phyloP scores from a whole-genome alignment of 179 eudicot genomes.

The Beta macrorhiza region DNA sequence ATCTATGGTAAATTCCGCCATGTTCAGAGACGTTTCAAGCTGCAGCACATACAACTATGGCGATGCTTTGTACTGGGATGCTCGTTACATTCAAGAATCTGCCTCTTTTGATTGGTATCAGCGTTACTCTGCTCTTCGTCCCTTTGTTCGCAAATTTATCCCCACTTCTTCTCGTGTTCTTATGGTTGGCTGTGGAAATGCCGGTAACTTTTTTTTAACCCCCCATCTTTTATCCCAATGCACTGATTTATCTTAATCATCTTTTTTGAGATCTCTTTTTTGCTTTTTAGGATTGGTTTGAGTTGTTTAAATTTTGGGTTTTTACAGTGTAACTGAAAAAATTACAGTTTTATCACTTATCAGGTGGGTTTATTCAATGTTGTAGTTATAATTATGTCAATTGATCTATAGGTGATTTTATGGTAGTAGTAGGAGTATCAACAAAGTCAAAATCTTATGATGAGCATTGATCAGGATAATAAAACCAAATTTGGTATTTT shows the following conservation, averaged over 20 bases:
- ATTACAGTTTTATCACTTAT: too few relatives aligned
- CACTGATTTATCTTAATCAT: not conserved
- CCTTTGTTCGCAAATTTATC: slow-evolving; percentile 63
- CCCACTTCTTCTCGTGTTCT: slow-evolving; percentile 58
- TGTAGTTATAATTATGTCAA: too few relatives aligned
- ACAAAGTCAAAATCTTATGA: too few relatives aligned
- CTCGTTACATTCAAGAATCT: slow-evolving; percentile 66
- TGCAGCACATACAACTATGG: slow-evolving; percentile 84
- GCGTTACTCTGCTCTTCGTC: slow-evolving; percentile 76
- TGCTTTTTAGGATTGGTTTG: not conserved
- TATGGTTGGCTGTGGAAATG: slow-evolving; percentile 95
- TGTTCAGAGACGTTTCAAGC: slow-evolving; percentile 69
- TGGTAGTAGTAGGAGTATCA: too few relatives aligned
- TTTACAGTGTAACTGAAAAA: too few relatives aligned
- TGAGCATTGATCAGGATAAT: too few relatives aligned
- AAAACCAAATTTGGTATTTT: too few relatives aligned
- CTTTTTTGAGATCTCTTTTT: not conserved
- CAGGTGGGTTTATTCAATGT: too few relatives aligned
- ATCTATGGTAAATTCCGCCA: slow-evolving; percentile 13
- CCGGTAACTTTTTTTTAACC: slow-evolving; percentile 42
- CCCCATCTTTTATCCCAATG: not conserved
- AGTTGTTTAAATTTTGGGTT: too few relatives aligned
- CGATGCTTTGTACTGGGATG: slow-evolving; percentile 82
- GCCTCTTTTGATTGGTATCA: slow-evolving; percentile 92
- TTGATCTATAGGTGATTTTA: too few relatives aligned